A percentile compares a stretch with the other conserved stretches of the same genome.
These are phyloP conservation scores for Xylaria sp. DNA, from an alignment of 2,329 filamentous ascomycete genomes.

Conservation along the genomic window DNA sequence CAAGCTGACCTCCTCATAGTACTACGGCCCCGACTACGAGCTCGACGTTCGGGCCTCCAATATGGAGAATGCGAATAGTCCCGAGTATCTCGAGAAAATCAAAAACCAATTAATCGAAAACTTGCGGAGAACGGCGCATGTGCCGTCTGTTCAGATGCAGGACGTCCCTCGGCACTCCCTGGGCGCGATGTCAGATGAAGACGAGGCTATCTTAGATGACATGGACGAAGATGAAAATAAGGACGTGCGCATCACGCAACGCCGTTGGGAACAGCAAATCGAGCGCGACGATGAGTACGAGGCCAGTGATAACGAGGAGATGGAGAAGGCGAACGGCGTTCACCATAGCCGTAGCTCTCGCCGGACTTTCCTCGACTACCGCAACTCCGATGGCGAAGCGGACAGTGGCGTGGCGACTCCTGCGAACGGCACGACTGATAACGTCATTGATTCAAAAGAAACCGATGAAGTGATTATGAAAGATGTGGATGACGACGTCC, in stretches of 20 bases:
- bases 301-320: conserved; percentile 85
- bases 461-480: conserved; percentile 39
- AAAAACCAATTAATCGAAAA: conserved; percentile 80
- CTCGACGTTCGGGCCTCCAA: conserved; percentile 85
- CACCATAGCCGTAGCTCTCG: conserved; percentile 46
- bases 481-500: conserved; percentile 23
- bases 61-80: conserved; percentile 85
- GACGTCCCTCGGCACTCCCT: conserved; percentile 62
- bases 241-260: conserved; percentile 75
- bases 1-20: conserved; percentile 50
- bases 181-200: conserved; percentile 59
- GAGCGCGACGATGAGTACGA: conserved; percentile 75
- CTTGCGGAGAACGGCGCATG: conserved; percentile 75
- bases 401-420: conserved; percentile 38
- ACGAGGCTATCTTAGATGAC: conserved; percentile 60
- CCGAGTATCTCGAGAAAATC: conserved; percentile 75
- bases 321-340: conserved; percentile 66
- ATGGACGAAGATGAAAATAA: conserved; percentile 81
- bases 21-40: conserved; percentile 86
- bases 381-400: conserved; percentile 41
- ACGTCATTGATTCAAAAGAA: conserved; percentile 34
- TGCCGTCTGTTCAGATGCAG: conserved; percentile 87
- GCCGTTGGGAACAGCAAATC: conserved; percentile 74
- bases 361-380: conserved; percentile 47
- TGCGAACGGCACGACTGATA: conserved; percentile 33